phyloP scores from a whole-genome alignment of 768 basidiomycete genomes.

The Suillus ampliporus region DNA sequence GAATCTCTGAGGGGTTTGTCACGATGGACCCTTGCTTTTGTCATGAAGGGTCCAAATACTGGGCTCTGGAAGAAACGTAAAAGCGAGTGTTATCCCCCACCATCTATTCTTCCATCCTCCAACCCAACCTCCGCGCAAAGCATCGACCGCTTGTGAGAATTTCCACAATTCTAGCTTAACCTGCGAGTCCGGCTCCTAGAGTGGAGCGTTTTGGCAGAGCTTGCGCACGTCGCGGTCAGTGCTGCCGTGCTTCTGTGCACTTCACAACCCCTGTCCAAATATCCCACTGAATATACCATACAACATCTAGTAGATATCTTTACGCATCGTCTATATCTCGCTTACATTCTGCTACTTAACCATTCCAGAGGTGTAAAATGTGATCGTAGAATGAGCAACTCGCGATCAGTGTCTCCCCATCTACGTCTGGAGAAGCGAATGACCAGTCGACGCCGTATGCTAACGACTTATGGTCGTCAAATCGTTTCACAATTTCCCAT shows the following conservation, averaged over 20 bases:
- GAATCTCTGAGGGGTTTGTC: slow-evolving; percentile 74
- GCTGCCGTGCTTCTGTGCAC: not conserved
- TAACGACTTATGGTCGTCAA: slow-evolving; percentile 79
- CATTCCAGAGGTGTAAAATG: slow-evolving; percentile 77
- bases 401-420: slow-evolving; percentile 61
- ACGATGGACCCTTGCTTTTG: slow-evolving; percentile 70
- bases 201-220: not conserved
- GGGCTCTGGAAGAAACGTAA: slow-evolving; percentile 54
- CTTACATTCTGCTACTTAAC: slow-evolving; percentile 40
- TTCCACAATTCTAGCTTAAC: not conserved
- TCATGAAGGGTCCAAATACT: slow-evolving; percentile 63
- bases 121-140: not conserved
- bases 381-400: slow-evolving; percentile 98
- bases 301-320: not conserved
- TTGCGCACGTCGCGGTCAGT: not conserved
- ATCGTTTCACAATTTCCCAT: slow-evolving; percentile 56
- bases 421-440: slow-evolving; percentile 39
- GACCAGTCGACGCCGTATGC: slow-evolving; percentile 97
- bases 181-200: not conserved
- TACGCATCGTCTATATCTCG: not conserved
- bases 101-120: slow-evolving; percentile 10
- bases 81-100: slow-evolving; percentile 21
- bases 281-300: not conserved
- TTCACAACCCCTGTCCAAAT: not conserved
- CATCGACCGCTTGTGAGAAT: not conserved